A percentile compares a stretch with the other conserved stretches of the same genome.
phyloP scores from a whole-genome alignment of 164 flowering plant species.

The Tetrastigma voinierianum region DNA sequence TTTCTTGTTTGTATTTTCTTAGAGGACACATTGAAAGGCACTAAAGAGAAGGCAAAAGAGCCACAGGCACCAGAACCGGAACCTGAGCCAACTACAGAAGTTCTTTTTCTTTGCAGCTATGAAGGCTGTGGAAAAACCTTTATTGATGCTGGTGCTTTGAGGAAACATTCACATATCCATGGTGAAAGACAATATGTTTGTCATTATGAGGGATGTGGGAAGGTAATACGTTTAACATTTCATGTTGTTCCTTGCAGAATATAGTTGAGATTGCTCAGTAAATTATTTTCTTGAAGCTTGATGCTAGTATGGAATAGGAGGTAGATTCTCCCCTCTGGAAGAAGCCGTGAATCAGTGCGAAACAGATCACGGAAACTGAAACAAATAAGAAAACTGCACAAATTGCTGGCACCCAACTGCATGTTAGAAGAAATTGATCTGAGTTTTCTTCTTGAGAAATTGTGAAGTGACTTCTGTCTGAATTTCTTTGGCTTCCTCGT shows the following conservation, averaged over 20 bases:
- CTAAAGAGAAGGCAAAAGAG: slow-evolving; percentile 67
- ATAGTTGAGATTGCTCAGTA: no score
- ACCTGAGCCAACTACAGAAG: slow-evolving; percentile 94
- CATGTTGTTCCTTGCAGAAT: background rate
- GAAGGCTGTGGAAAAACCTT: slow-evolving; percentile 99
- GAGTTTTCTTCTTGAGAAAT: background rate
- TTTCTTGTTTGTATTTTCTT: slow-evolving; percentile 8
- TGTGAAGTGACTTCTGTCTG: background rate
- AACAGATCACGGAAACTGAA: no score
- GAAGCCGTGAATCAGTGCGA: no score
- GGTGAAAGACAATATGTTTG: slow-evolving; percentile 94
- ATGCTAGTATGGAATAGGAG: no score
- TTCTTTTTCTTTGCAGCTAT: slow-evolving; percentile 94
- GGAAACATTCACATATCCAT: slow-evolving; percentile 96
- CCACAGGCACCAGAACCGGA: slow-evolving; percentile 70
- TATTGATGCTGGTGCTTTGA: slow-evolving; percentile 87
- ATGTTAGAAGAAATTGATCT: background rate
- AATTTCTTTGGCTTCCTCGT: background rate
- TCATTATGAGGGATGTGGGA: slow-evolving; percentile 85
- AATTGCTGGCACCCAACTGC: no score
- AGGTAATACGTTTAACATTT: slow-evolving; percentile 39
- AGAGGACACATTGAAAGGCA: slow-evolving; percentile 68
- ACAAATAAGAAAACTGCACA: no score
- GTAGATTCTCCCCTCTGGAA: no score
- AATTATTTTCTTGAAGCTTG: no score